These are phyloP conservation scores for Aureobasidium sp. DNA, from an alignment of 2,329 filamentous ascomycete genomes.

Conservation along the genomic window DNA sequence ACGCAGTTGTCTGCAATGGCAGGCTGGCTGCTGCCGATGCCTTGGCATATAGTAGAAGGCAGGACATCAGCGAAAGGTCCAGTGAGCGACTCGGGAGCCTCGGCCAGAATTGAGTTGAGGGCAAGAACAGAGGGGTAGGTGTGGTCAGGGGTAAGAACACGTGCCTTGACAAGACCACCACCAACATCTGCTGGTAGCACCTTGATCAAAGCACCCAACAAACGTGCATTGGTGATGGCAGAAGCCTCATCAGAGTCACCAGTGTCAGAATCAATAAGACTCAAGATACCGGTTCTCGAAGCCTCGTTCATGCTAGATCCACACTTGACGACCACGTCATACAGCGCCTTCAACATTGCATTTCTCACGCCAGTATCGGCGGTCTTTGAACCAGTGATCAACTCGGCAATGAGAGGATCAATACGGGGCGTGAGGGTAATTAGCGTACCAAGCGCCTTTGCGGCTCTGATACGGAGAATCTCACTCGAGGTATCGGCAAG, in stretches of 20 bases:
- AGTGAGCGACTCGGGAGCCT: constrained; percentile 65
- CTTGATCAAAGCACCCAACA: constrained; percentile 84
- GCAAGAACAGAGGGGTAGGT: constrained; percentile 74
- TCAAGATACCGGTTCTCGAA: constrained; percentile 77
- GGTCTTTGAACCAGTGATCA: constrained; percentile 94
- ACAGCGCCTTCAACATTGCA: constrained; percentile 94
- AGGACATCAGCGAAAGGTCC: constrained; percentile 67
- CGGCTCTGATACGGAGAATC: constrained; percentile 75
- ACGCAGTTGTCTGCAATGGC: constrained; percentile 84
- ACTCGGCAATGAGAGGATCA: constrained; percentile 84
- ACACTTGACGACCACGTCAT: constrained; percentile 92
- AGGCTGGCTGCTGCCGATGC: constrained; percentile 63
- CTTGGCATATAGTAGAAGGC: constrained; percentile 68
- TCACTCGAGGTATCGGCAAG: constrained; percentile 91
- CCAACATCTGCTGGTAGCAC: constrained; percentile 71
- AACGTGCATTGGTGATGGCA: constrained; percentile 81
- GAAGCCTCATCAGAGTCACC: constrained; percentile 66
- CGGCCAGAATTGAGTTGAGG: constrained; percentile 80
- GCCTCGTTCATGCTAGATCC: constrained; percentile 90
- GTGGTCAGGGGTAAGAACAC: constrained; percentile 71
- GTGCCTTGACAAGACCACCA: constrained; percentile 54
- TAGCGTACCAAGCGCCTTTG: constrained; percentile 86
- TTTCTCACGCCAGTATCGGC: constrained; percentile 78
- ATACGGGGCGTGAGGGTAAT: constrained; percentile 95
- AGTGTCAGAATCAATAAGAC: constrained; percentile 77